Conservation (phyloP, 257 asterid species). For the Solanum pinnatisectum region DNA sequence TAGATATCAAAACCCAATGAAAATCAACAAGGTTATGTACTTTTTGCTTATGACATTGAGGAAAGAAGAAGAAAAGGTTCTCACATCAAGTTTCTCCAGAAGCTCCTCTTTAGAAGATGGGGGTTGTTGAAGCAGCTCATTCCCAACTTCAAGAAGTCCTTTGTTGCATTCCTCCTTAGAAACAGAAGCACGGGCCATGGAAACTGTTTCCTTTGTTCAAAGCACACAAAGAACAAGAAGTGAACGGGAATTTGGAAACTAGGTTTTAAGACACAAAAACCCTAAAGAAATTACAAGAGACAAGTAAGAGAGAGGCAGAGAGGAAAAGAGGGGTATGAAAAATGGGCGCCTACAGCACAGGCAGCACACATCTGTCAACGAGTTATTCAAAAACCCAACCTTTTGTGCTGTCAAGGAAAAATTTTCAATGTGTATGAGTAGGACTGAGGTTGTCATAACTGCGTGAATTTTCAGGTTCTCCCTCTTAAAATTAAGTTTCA, state of each 20-base stretch:
- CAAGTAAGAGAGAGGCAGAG: background rate
- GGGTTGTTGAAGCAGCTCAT: background rate
- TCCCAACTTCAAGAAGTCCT: background rate
- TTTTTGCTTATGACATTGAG: background rate
- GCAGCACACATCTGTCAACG: background rate
- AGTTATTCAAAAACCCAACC: background rate
- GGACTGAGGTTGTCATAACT: background rate
- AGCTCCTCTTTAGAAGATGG: background rate
- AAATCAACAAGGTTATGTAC: background rate
- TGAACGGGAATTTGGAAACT: background rate
- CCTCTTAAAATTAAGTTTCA: background rate
- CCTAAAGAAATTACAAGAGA: background rate
- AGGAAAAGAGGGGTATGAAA: background rate
- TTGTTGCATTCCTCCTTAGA: background rate
- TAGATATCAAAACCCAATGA: background rate
- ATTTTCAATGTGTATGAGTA: background rate
- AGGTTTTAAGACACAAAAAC: background rate
- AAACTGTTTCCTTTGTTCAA: background rate
- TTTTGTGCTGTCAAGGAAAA: background rate
- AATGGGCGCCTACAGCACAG: background rate
- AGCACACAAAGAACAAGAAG: background rate
- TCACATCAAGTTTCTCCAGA: constrained; percentile 9
- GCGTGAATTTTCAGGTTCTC: background rate
- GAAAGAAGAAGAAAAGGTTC: background rate
- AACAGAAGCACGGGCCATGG: background rate